phyloP scores from a whole-genome alignment of 148 eudicot species.

The Cornus suecica region DNA sequence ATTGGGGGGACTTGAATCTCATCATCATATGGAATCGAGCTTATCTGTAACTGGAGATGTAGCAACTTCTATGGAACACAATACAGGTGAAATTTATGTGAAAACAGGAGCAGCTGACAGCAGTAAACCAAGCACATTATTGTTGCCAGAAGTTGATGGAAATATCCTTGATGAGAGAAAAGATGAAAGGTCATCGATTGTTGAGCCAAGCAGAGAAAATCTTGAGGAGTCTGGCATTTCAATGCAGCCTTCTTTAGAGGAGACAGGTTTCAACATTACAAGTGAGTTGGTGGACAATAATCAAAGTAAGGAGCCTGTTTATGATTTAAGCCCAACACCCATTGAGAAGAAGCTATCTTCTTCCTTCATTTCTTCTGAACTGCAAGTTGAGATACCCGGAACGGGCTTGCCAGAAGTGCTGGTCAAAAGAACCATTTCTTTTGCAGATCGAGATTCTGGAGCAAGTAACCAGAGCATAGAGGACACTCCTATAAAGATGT shows the following conservation, averaged over 20 bases:
- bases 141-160: slow-evolving; percentile 34
- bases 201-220: slow-evolving; percentile 18
- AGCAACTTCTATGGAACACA: slow-evolving; percentile 12
- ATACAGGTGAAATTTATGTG: slow-evolving; percentile 9
- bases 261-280: slow-evolving; percentile 17
- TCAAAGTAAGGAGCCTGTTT: slow-evolving; percentile 53
- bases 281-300: slow-evolving; percentile 22
- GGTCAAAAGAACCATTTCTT: slow-evolving; percentile 22
- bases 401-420: slow-evolving; percentile 10
- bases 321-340: slow-evolving; percentile 66
- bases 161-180: slow-evolving; percentile 30
- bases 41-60: slow-evolving; percentile 12
- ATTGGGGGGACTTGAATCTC: slow-evolving; percentile 22
- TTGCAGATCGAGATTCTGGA: slow-evolving; percentile 25
- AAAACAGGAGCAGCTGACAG: slow-evolving; percentile 18
- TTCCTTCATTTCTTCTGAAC: slow-evolving; percentile 18
- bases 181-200: slow-evolving; percentile 21
- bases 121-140: slow-evolving; percentile 33
- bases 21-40: slow-evolving; percentile 22
- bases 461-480: slow-evolving; percentile 15
- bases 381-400: slow-evolving; percentile 19
- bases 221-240: slow-evolving; percentile 25
- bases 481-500: slow-evolving; percentile 12
- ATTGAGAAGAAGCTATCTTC: slow-evolving; percentile 30
- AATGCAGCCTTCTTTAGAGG: slow-evolving; percentile 26